Conservation (phyloP, 1,284 basidiomycete species). For the Ceratobasidium sp. region DNA sequence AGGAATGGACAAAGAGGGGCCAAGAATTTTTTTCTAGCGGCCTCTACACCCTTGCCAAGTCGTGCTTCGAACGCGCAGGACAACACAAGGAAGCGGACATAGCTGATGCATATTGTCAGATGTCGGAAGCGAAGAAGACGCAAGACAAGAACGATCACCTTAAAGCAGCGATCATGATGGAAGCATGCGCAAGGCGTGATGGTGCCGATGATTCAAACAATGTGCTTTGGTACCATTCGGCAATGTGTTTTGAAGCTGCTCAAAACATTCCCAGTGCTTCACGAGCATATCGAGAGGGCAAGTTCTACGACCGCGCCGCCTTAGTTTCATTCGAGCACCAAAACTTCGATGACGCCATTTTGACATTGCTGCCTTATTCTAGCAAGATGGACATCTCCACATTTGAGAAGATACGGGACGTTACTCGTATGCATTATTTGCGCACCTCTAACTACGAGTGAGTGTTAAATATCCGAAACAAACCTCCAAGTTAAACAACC, state of each 20-base stretch:
- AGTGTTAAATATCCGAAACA: neutral
- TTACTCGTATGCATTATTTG: constrained; percentile 27
- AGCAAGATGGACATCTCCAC: neutral
- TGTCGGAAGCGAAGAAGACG: constrained; percentile 26
- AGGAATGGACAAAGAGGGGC: constrained; percentile 28
- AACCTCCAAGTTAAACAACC: neutral
- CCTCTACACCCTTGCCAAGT: constrained; percentile 23
- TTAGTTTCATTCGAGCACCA: constrained; percentile 17
- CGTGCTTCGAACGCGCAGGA: constrained; percentile 35
- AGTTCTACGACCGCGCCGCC: constrained; percentile 35
- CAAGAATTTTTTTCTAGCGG: constrained; percentile 40
- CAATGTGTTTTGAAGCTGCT: constrained; percentile 12
- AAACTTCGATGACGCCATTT: constrained; percentile 23
- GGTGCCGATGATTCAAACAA: neutral
- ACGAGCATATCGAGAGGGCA: constrained; percentile 21
- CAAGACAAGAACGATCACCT: neutral
- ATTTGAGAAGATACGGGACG: constrained; percentile 22
- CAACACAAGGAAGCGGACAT: constrained; percentile 29
- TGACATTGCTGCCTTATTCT: constrained; percentile 3
- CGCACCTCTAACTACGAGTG: constrained; percentile 31
- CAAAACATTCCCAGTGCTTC: constrained; percentile 17
- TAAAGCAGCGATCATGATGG: constrained; percentile 26
- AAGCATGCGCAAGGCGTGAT: neutral
- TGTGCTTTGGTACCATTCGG: constrained; percentile 34
- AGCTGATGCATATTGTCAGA: constrained; percentile 33